Conservation (phyloP, 2,329 filamentous ascomycete genomes). For the Claviceps africana region DNA sequence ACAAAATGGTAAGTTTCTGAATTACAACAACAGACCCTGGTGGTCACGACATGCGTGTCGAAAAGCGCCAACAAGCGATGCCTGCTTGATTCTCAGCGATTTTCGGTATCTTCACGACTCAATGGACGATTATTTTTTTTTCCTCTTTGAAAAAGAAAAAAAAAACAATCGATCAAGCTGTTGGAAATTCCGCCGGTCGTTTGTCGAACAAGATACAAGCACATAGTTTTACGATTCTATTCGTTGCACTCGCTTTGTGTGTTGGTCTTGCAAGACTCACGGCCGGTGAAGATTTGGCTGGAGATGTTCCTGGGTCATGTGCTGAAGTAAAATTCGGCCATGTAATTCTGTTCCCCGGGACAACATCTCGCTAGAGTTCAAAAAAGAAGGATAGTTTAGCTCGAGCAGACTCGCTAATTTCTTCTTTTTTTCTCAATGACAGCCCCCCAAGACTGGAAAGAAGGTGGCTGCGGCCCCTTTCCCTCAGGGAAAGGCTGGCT, state of each 20-base stretch:
- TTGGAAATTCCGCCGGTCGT: slow-evolving; percentile 20
- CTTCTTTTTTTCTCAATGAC: slow-evolving; percentile 99
- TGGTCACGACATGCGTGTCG: slow-evolving; percentile 24
- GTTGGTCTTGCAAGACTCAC: background rate
- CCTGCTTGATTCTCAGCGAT: slow-evolving; percentile 20
- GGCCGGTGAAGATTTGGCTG: slow-evolving; percentile 50
- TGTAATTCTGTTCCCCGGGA: slow-evolving; percentile 19
- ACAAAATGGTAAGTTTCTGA: slow-evolving; percentile 29
- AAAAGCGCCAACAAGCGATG: slow-evolving; percentile 18
- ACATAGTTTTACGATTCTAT: background rate
- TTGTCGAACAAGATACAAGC: slow-evolving; percentile 8
- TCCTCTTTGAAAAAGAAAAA: background rate
- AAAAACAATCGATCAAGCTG: slow-evolving; percentile 9
- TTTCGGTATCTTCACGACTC: background rate
- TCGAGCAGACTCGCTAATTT: slow-evolving; percentile 78
- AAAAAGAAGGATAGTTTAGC: slow-evolving; percentile 71
- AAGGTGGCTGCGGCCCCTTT: slow-evolving; percentile 96
- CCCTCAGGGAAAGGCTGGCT: slow-evolving; percentile 78
- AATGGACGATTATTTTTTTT: slow-evolving; percentile 3
- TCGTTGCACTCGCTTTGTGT: background rate
- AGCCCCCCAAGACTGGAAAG: slow-evolving; percentile 97
- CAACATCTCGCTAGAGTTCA: slow-evolving; percentile 73
- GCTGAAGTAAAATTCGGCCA: slow-evolving; percentile 36
- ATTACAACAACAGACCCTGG: slow-evolving; percentile 20
- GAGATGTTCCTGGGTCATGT: slow-evolving; percentile 32